Percentiles rank a stretch among this genome's conserved stretches.
These are phyloP conservation scores for Gigaspora rosea DNA, from an alignment of 192 early-diverging fungal species.

Conservation along the genomic window DNA sequence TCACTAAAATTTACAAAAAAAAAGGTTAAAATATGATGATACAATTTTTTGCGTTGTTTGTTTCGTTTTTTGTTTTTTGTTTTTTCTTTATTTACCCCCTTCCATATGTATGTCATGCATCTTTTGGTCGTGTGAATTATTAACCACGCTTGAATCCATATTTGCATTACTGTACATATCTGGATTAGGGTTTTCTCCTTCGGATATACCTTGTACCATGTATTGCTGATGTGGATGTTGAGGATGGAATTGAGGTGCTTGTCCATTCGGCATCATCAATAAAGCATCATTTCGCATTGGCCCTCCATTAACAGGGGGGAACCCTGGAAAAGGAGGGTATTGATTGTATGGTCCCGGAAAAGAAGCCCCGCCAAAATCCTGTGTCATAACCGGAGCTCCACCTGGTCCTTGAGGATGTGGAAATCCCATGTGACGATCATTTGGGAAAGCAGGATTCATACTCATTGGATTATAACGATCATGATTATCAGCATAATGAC, in stretches of 20 bases:
- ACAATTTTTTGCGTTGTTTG: neutral
- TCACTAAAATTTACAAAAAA: neutral
- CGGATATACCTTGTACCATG: conserved; percentile 45
- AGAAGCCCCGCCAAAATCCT: conserved; percentile 25
- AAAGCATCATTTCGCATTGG: neutral
- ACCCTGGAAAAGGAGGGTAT: conserved; percentile 22
- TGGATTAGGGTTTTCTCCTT: conserved; percentile 42
- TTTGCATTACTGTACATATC: conserved; percentile 38
- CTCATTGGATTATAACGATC: conserved; percentile 40
- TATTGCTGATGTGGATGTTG: conserved; percentile 36
- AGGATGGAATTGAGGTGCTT: conserved; percentile 24
- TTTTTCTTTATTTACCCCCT: neutral
- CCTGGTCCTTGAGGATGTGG: conserved; percentile 7
- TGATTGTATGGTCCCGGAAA: conserved; percentile 18
- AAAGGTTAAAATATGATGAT: neutral
- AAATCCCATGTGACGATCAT: conserved; percentile 26
- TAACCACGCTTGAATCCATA: conserved; percentile 13
- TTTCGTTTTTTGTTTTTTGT: neutral
- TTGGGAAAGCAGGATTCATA: conserved; percentile 27
- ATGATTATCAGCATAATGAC: conserved; percentile 82
- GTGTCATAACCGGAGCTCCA: conserved; percentile 29
- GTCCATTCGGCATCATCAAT: conserved; percentile 17
- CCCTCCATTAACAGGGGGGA: conserved; percentile 1
- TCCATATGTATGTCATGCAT: conserved; percentile 20
- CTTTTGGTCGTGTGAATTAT: conserved; percentile 14